Evolutionary conservation across 2,329 filamentous ascomycete genomes (phyloP).

Genomic region (Aphanoascus verrucosus): DNA sequence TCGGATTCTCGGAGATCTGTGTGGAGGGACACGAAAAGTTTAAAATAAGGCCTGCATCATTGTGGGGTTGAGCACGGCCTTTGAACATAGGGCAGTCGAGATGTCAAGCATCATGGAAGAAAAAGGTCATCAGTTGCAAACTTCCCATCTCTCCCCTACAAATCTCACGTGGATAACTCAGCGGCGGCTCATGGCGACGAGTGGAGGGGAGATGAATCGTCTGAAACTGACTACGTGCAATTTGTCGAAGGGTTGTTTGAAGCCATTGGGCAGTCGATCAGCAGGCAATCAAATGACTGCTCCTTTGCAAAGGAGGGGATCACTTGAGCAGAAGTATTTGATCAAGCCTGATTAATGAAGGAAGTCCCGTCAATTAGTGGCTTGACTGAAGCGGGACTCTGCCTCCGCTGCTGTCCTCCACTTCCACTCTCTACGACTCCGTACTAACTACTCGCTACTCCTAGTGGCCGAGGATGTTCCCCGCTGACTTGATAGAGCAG

Average conservation of each 20-base stretch:
- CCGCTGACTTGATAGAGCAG: neutral
- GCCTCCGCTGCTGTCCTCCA: neutral
- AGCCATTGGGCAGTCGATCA: slow-evolving; percentile 4
- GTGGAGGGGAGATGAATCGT: neutral
- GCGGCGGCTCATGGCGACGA: neutral
- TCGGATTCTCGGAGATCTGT: neutral
- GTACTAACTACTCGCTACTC: no score
- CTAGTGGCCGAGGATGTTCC: neutral
- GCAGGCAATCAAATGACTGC: neutral
- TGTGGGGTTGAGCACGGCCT: slow-evolving; percentile 10
- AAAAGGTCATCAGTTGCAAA: neutral
- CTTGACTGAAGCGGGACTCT: neutral
- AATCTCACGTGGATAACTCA: slow-evolving; percentile 6
- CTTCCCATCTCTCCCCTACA: neutral
- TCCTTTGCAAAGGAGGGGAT: neutral
- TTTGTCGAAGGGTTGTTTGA: neutral
- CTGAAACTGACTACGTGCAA: neutral
- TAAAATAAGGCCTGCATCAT: slow-evolving; percentile 8
- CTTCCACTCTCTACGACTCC: neutral
- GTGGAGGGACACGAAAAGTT: neutral
- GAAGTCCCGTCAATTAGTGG: neutral
- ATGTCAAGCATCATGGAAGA: neutral
- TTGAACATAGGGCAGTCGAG: slow-evolving; percentile 4
- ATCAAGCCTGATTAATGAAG: neutral
- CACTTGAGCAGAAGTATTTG: slow-evolving; percentile 3